These are phyloP conservation scores for Triticum timopheevii DNA, from an alignment of 176 grass and related monocot genomes.

Conservation along the genomic window DNA sequence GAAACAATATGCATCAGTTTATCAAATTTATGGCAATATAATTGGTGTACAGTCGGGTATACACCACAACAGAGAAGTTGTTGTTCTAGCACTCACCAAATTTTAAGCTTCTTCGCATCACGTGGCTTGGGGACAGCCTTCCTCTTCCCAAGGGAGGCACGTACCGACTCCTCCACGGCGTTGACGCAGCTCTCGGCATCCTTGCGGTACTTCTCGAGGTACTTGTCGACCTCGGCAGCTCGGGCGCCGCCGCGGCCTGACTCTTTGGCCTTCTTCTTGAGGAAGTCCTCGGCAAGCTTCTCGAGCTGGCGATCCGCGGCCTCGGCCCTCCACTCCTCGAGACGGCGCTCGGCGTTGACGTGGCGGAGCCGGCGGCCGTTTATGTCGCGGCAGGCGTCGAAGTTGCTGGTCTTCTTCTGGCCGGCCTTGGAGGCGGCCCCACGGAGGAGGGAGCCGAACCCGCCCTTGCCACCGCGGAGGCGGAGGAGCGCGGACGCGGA, in stretches of 20 bases:
- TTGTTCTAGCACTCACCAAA: conserved; percentile 58
- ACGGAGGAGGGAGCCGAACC: conserved; percentile 89
- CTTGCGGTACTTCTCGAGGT: conserved; percentile 82
- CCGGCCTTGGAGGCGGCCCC: conserved; percentile 94
- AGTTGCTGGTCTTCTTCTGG: conserved; percentile 98
- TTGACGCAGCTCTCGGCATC: conserved; percentile 76
- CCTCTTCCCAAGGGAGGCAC: conserved; percentile 77
- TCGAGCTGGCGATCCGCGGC: conserved; percentile 72
- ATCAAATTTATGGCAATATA: background rate
- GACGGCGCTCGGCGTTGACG: conserved; percentile 90
- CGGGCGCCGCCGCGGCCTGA: conserved; percentile 24
- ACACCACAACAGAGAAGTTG: background rate
- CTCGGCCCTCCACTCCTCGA: conserved; percentile 94
- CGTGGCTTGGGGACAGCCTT: conserved; percentile 48
- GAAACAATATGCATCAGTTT: background rate
- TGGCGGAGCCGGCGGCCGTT: conserved; percentile 86
- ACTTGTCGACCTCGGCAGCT: conserved; percentile 74
- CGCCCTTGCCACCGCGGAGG: conserved; percentile 89
- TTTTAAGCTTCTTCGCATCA: conserved; percentile 79
- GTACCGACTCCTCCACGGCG: conserved; percentile 76
- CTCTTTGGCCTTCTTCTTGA: conserved; percentile 92
- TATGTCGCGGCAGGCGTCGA: conserved; percentile 95
- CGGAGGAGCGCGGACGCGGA: conserved; percentile 61
- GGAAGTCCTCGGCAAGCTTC: conserved; percentile 79
- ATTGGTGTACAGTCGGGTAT: background rate